A percentile compares a stretch with the other conserved stretches of the same genome.
phyloP scores from a whole-genome alignment of 495 filamentous ascomycete species.

The Talaromyces wortmannii region DNA sequence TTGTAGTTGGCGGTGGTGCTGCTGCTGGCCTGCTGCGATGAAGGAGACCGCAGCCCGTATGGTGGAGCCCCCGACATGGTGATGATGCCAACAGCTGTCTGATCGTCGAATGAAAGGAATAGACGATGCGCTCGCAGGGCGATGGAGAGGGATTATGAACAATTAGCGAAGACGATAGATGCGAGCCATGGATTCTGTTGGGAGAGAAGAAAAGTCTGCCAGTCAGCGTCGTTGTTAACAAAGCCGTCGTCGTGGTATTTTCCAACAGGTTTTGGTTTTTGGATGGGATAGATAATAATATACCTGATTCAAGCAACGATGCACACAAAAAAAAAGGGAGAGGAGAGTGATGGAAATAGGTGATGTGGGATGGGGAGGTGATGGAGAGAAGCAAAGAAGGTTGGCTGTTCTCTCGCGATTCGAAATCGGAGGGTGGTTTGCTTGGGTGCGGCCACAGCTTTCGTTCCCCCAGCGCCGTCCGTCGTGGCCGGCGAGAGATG shows the following conservation, averaged over 20 bases:
- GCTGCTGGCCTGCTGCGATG: constrained; percentile 17
- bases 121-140: neutral
- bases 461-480: no score
- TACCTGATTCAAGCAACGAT: no score
- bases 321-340: neutral
- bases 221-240: neutral
- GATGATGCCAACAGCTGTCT: constrained; percentile 13
- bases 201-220: neutral
- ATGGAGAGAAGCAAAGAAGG: neutral
- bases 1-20: constrained; percentile 17
- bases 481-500: no score
- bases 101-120: no score
- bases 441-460: no score
- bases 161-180: constrained; percentile 8
- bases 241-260: neutral
- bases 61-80: constrained; percentile 44
- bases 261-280: neutral
- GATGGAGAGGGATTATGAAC: constrained; percentile 1
- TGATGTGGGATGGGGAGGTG: neutral
- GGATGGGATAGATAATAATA: neutral
- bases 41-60: constrained; percentile 36
- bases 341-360: neutral
- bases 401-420: neutral
- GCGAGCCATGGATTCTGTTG: constrained; percentile 5
- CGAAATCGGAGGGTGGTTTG: no score